Evolutionary conservation across 805 yeast species (phyloP).

Genomic region (Zygoascus tannicola): DNA sequence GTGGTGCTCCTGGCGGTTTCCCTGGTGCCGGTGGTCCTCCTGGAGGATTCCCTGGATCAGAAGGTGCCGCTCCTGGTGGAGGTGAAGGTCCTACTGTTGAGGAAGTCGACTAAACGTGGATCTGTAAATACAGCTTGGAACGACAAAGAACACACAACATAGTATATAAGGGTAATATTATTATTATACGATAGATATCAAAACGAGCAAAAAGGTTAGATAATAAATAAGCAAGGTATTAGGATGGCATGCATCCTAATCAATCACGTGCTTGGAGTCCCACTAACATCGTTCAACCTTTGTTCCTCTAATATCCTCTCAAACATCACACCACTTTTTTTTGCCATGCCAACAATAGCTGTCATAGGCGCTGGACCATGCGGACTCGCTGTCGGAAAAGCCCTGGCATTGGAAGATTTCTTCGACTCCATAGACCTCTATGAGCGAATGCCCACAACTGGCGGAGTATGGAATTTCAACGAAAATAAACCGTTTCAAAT

Average conservation of each 20-base stretch:
- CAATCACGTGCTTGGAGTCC: too few relatives aligned
- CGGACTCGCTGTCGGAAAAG: slow-evolving; percentile 2
- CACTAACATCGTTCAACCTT: too few relatives aligned
- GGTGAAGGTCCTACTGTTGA: slow-evolving; percentile 57
- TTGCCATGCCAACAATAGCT: not conserved
- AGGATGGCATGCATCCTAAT: too few relatives aligned
- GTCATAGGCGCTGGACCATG: slow-evolving; percentile 2
- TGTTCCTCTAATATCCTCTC: too few relatives aligned
- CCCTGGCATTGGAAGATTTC: not conserved
- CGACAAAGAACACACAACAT: too few relatives aligned
- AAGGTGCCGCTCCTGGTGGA: slow-evolving; percentile 33
- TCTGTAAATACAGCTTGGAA: too few relatives aligned
- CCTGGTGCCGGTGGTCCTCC: slow-evolving; percentile 65
- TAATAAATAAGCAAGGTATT: too few relatives aligned
- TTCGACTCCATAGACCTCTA: slow-evolving; percentile 2
- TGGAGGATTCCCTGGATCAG: slow-evolving; percentile 43
- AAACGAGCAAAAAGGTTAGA: too few relatives aligned
- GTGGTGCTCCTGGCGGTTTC: slow-evolving; percentile 67
- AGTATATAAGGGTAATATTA: too few relatives aligned
- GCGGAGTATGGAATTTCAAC: slow-evolving; percentile 10
- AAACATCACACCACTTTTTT: not conserved
- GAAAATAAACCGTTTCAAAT: not conserved
- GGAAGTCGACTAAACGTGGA: slow-evolving; percentile 22
- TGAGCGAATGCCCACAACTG: slow-evolving; percentile 4
- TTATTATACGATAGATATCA: too few relatives aligned